Conservation (phyloP, 2,329 filamentous ascomycete species). For the Colletotrichum spinosum region DNA sequence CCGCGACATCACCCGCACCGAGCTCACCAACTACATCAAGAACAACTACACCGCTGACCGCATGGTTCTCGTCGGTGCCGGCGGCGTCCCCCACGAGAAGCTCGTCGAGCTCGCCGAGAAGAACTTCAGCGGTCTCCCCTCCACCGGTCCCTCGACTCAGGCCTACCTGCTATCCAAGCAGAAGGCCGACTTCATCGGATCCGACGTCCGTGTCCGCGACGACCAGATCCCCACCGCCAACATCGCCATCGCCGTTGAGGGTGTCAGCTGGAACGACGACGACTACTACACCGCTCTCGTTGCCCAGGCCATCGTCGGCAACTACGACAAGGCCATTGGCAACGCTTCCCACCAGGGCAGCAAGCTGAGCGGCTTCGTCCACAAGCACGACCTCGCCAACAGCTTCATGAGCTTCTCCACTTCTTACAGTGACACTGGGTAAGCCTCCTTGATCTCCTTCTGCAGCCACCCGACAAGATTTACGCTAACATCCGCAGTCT, state of each 20-base stretch:
- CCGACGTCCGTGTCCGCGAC: constrained; percentile 94
- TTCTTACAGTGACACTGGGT: constrained; percentile 99
- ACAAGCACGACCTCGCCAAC: constrained; percentile 96
- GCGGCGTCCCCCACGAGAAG: constrained; percentile 92
- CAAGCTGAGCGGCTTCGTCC: constrained; percentile 95
- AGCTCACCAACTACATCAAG: constrained; percentile 97
- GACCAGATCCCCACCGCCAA: constrained; percentile 96
- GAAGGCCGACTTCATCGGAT: constrained; percentile 95
- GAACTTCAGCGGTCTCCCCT: constrained; percentile 86
- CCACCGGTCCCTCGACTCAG: constrained; percentile 78
- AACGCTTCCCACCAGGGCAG: constrained; percentile 97
- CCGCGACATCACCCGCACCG: constrained; percentile 90
- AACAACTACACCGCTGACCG: constrained; percentile 99
- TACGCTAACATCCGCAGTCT: constrained; percentile 71
- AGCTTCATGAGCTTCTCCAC: constrained; percentile 99
- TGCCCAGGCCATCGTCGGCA: constrained; percentile 97
- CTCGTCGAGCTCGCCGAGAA: constrained; percentile 97
- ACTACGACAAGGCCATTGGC: constrained; percentile 99
- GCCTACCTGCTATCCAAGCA: constrained; percentile 83
- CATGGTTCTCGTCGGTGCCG: constrained; percentile 97
- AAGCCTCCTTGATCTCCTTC: constrained; percentile 54
- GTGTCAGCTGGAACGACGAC: constrained; percentile 99
- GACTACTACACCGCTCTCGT: constrained; percentile 99
- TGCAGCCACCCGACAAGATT: not conserved
- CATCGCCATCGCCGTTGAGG: constrained; percentile 98